A percentile compares a stretch with the other conserved stretches of the same genome.
phyloP scores from a whole-genome alignment of 2,329 filamentous ascomycete genomes.

The Talaromyces marneffei region DNA sequence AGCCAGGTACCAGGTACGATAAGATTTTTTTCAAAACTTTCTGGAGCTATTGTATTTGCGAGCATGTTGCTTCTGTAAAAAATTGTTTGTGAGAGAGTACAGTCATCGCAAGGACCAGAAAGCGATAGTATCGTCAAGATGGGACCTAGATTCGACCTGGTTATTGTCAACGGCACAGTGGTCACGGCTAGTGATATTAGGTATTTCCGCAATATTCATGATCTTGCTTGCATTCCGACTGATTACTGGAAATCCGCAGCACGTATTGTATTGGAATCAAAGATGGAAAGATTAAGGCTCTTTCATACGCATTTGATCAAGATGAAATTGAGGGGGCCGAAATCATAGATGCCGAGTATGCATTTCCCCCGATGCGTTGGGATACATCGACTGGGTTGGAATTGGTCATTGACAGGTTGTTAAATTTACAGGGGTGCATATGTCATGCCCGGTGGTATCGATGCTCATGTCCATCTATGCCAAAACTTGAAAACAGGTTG shows the following conservation, averaged over 20 bases:
- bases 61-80: background rate
- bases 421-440: conserved; percentile 24
- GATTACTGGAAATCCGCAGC: background rate
- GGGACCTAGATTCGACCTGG: background rate
- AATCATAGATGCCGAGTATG: conserved; percentile 37
- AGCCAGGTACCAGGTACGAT: background rate
- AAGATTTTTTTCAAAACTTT: background rate
- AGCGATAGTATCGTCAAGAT: background rate
- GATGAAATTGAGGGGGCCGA: background rate
- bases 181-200: background rate
- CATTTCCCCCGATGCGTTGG: background rate
- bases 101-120: background rate
- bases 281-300: background rate
- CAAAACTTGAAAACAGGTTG: conserved; percentile 23
- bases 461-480: conserved; percentile 46
- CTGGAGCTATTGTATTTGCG: background rate
- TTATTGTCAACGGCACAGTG: background rate
- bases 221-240: background rate
- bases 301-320: background rate
- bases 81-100: background rate
- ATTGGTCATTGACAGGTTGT: background rate
- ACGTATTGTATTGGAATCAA: background rate
- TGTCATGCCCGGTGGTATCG: conserved; percentile 44
- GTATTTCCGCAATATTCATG: background rate
- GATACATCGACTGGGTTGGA: background rate